Conservation (phyloP, 441 rosid species). For the Erodium chrysanthum region DNA sequence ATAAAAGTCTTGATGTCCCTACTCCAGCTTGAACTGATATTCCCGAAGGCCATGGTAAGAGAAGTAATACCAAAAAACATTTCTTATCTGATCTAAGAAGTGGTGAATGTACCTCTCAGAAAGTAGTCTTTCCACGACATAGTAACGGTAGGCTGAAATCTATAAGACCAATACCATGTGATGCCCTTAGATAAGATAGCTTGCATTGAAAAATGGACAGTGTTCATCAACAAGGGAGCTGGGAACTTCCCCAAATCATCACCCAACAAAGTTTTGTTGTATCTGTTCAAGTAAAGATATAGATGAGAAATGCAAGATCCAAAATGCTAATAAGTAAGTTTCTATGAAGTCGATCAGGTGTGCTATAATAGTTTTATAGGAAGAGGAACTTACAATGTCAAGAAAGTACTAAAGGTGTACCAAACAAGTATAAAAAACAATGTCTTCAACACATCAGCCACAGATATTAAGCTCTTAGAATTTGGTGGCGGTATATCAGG, state of each 20-base stretch:
- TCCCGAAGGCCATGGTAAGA: background rate
- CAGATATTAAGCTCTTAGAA: conserved; percentile 34
- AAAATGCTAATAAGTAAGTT: background rate
- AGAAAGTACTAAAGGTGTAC: conserved; percentile 97
- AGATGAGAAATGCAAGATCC: conserved; percentile 1
- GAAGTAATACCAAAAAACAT: background rate
- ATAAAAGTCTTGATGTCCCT: background rate
- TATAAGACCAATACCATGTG: conserved; percentile 82
- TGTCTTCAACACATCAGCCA: conserved; percentile 77
- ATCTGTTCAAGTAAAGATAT: conserved; percentile 35
- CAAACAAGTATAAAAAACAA: conserved; percentile 87
- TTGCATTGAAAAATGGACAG: conserved; percentile 85
- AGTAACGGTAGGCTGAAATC: conserved; percentile 45
- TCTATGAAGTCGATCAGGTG: conserved; percentile 1
- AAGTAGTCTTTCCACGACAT: conserved; percentile 87
- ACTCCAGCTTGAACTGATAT: background rate
- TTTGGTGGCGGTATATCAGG: conserved; percentile 23
- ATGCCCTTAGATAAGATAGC: conserved; percentile 70
- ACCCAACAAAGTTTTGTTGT: conserved; percentile 90
- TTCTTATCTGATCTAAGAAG: background rate
- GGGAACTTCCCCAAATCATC: conserved; percentile 94
- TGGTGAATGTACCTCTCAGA: conserved; percentile 45
- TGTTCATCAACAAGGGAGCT: conserved; percentile 94
- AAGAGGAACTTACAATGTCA: conserved; percentile 74
- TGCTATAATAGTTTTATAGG: background rate